Evolutionary conservation across 2,329 filamentous ascomycete species (phyloP).

Genomic region (Onygena corvina): DNA sequence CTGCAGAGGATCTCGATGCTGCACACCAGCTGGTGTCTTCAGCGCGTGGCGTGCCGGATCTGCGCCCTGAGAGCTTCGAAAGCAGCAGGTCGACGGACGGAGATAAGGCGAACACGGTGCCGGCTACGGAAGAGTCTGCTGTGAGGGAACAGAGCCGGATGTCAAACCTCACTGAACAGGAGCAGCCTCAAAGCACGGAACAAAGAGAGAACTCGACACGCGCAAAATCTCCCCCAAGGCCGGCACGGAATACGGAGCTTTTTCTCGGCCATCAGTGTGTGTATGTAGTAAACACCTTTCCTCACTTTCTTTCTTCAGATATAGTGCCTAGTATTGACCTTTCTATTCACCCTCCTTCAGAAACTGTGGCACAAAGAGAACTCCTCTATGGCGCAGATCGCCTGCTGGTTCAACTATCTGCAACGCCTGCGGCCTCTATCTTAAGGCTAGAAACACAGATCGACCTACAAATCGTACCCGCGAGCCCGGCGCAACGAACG

Average conservation of each 20-base stretch:
- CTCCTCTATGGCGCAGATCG: constrained; percentile 86
- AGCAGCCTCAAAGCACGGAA: constrained; percentile 15
- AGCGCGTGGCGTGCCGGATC: constrained; percentile 32
- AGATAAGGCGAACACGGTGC: constrained; percentile 15
- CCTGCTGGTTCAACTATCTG: constrained; percentile 91
- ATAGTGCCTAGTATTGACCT: background rate
- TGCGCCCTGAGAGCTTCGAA: constrained; percentile 18
- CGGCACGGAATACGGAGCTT: constrained; percentile 26
- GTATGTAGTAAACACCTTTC: constrained; percentile 19
- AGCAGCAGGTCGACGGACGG: constrained; percentile 14
- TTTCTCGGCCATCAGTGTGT: constrained; percentile 34
- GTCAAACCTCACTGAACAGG: too few relatives aligned
- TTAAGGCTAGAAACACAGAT: constrained; percentile 83
- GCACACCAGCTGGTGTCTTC: constrained; percentile 39
- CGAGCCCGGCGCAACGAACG: constrained; percentile 37
- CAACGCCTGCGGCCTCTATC: constrained; percentile 91
- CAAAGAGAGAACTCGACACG: constrained; percentile 13
- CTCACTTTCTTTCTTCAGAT: constrained; percentile 2
- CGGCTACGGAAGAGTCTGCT: constrained; percentile 10
- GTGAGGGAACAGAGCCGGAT: constrained; percentile 1
- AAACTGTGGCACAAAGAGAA: constrained; percentile 89
- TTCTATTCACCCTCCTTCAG: constrained; percentile 37
- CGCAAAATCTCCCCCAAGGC: constrained; percentile 25
- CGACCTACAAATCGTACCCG: constrained; percentile 85
- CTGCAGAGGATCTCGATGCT: constrained; percentile 37